Conservation (phyloP, 108 stramenopile species). For the Fragilariopsis cylindrus region DNA sequence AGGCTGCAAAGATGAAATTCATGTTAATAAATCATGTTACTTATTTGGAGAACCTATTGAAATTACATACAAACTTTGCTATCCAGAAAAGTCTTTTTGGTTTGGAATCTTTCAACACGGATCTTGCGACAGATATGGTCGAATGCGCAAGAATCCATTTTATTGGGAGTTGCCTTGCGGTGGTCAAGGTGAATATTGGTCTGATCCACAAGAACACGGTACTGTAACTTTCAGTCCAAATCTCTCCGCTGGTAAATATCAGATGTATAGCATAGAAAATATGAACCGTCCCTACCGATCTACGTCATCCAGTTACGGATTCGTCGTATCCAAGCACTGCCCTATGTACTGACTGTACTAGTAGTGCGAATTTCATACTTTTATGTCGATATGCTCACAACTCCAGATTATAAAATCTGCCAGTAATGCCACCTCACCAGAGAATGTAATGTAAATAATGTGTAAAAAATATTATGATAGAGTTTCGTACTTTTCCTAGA, state of each 20-base stretch:
- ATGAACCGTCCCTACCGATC: neutral
- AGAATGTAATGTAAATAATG: no score
- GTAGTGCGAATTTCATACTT: no score
- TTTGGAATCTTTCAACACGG: neutral
- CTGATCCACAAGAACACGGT: neutral
- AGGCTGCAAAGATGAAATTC: neutral
- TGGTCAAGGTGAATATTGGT: neutral
- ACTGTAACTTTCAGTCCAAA: neutral
- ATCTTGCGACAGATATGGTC: neutral
- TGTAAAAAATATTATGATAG: no score
- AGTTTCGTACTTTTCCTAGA: no score
- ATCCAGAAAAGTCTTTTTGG: neutral
- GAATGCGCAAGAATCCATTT: neutral
- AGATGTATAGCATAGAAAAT: neutral
- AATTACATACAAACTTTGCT: neutral
- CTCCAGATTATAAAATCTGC: no score
- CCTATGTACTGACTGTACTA: neutral
- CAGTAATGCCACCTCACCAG: no score
- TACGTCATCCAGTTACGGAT: neutral
- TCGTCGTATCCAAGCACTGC: neutral
- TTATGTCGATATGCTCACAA: no score
- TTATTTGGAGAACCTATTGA: neutral
- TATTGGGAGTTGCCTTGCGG: constrained; percentile 14
- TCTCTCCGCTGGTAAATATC: neutral
- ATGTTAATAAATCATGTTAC: neutral